Evolutionary conservation across 2,329 filamentous ascomycete species (phyloP).

Genomic region (Thermomyces lanuginosus): DNA sequence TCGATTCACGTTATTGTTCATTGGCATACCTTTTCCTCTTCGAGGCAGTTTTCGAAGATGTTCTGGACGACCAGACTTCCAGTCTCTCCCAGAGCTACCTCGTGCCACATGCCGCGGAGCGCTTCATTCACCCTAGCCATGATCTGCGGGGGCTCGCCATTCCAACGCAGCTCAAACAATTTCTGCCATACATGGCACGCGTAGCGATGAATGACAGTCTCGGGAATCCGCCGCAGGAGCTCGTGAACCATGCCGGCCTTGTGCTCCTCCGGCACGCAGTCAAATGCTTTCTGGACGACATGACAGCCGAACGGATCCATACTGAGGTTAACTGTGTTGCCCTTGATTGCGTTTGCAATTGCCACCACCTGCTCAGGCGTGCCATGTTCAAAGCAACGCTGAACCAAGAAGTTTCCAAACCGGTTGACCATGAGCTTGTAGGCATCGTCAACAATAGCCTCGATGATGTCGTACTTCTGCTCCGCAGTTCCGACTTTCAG

Average conservation of each 20-base stretch:
- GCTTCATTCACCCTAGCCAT: constrained; percentile 98
- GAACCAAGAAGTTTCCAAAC: constrained; percentile 95
- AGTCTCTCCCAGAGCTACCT: constrained; percentile 91
- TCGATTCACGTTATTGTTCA: constrained; percentile 3
- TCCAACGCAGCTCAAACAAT: constrained; percentile 94
- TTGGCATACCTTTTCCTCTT: constrained; percentile 79
- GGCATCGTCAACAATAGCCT: constrained; percentile 85
- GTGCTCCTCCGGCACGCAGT: constrained; percentile 92
- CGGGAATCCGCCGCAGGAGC: constrained; percentile 80
- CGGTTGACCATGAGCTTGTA: constrained; percentile 96
- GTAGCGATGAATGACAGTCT: constrained; percentile 96
- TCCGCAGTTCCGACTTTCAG: constrained; percentile 89
- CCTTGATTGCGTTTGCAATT: constrained; percentile 85
- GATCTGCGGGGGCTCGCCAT: constrained; percentile 83
- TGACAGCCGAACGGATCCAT: constrained; percentile 99
- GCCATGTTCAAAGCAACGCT: constrained; percentile 97
- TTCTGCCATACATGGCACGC: constrained; percentile 99
- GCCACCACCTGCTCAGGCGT: constrained; percentile 86
- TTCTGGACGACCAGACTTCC: constrained; percentile 97
- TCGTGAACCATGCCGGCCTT: constrained; percentile 99
- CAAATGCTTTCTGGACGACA: constrained; percentile 96
- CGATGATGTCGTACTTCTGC: constrained; percentile 94
- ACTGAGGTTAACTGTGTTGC: constrained; percentile 81
- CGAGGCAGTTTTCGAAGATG: constrained; percentile 97
- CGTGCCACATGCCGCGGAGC: constrained; percentile 92